Evolutionary conservation across 2,329 filamentous ascomycete species (phyloP), one percentile per base, ranked within the genome.

Genomic region (Westerdykella aurantiaca): DNA sequence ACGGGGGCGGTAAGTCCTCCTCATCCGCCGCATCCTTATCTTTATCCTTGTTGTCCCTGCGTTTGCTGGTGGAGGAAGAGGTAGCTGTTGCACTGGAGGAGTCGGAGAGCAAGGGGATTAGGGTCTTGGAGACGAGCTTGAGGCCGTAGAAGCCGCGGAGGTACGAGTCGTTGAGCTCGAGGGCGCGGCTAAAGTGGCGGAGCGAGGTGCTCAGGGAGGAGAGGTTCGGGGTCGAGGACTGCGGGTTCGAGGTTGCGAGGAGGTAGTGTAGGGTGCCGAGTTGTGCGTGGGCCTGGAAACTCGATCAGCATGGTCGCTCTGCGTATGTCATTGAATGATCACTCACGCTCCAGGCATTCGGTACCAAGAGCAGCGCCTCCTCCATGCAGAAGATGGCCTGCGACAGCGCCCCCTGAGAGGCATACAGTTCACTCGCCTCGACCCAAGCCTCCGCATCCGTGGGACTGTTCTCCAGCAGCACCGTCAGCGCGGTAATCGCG

Each of bases 391-490:
- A 95, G 40, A 95, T 82, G 33, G 89, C 86, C 67, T 97, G 91
- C 12, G 82, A 72, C 60, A 86, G 88, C 56, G 91, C 70, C 1
- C 85, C 88, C 61, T 91, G 85, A 16, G 77, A 76, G 23, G 89
- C 76, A 68, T 98, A 97, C 48, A 96, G 71, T 63, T 95, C 88
- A 42, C 87, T 81, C 54, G 97, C 75, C 71, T 98, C 93, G 41
- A 88, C 81, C 93, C 93, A 98, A 9, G 86, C 83, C 72, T 98
- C 93, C 5, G 85, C 83, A 70, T 98, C 93, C 1, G 87, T 95
- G 2, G 93, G 90, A 42, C 83, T 86, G 48, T 85, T 82, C 61
- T 94, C 86, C 38, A 98, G 72, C 22, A 97, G 76, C 44, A 82
- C 77, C 49, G 83, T 81, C 45, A 97, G 70, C 22, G 84, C 82